These are phyloP conservation scores for Strigomonas culicis DNA, from an alignment of 208 protist genomes.

Conservation along the genomic window DNA sequence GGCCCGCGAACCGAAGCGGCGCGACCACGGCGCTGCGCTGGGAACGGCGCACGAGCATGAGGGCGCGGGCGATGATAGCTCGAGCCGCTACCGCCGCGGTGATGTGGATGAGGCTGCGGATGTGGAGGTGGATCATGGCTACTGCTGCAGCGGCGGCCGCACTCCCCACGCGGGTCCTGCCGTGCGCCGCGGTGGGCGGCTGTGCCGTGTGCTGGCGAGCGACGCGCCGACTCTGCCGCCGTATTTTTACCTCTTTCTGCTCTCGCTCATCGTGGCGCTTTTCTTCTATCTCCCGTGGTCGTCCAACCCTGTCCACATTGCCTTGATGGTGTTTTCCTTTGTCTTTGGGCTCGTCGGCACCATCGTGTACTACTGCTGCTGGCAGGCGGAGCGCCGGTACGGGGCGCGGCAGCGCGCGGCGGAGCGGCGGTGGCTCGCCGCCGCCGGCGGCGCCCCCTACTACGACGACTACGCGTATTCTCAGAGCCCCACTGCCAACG, in stretches of 20 bases:
- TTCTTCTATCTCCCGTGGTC: slow-evolving; percentile 81
- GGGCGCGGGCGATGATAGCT: too few species aligned
- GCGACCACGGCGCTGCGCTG: too few species aligned
- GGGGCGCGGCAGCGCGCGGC: not conserved
- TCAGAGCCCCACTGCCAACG: not conserved
- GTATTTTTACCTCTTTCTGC: not conserved
- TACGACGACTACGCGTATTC: not conserved
- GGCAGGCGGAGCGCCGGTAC: slow-evolving; percentile 8
- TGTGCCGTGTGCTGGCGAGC: too few species aligned
- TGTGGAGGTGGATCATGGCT: too few species aligned
- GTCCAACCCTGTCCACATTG: slow-evolving; percentile 48
- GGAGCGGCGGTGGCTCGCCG: not conserved
- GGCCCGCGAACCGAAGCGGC: too few species aligned
- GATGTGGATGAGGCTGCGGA: too few species aligned
- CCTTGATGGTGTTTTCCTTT: slow-evolving; percentile 49
- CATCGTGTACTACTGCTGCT: slow-evolving; percentile 28
- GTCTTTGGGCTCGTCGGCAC: slow-evolving; percentile 39
- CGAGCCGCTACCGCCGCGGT: too few species aligned
- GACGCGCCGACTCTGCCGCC: not conserved
- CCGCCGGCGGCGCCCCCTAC: not conserved
- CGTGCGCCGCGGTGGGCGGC: too few species aligned
- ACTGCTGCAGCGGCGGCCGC: too few species aligned
- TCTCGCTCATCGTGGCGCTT: slow-evolving; percentile 17
- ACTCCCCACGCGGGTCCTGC: too few species aligned
- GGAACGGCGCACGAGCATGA: too few species aligned